Conservation (phyloP, 306 rosid species). For the Corylus heterophylla region DNA sequence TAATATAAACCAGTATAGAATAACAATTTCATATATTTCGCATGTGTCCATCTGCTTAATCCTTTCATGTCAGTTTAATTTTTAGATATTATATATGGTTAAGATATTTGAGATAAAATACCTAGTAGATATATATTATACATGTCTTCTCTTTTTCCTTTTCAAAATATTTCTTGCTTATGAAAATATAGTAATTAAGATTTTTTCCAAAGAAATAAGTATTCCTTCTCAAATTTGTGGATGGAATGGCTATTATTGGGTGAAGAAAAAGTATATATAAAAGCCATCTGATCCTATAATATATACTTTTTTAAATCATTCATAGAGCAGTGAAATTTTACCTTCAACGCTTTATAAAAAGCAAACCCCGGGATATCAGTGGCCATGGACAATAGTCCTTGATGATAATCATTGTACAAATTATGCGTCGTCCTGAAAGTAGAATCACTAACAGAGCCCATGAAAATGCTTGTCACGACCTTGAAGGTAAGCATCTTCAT, state of each 20-base stretch:
- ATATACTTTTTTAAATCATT: neutral
- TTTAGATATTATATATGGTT: no score
- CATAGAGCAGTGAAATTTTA: neutral
- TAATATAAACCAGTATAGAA: no score
- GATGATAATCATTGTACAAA: constrained; percentile 3
- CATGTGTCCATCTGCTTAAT: no score
- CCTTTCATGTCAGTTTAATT: no score
- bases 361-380: constrained; percentile 27
- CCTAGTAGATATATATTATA: no score
- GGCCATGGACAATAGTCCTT: constrained; percentile 9
- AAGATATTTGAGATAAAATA: no score
- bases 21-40: no score
- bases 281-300: neutral
- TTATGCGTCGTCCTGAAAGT: constrained; percentile 6
- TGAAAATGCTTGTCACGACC: neutral
- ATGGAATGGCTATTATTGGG: neutral
- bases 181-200: no score
- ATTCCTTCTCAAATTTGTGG: neutral
- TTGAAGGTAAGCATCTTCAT: constrained; percentile 21
- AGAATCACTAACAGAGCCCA: constrained; percentile 9
- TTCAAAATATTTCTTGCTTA: no score
- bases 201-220: neutral
- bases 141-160: no score
- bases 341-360: constrained; percentile 23
- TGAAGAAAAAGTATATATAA: no score